Conservation (phyloP, 495 filamentous ascomycete species). For the Endocarpon pusillum region DNA sequence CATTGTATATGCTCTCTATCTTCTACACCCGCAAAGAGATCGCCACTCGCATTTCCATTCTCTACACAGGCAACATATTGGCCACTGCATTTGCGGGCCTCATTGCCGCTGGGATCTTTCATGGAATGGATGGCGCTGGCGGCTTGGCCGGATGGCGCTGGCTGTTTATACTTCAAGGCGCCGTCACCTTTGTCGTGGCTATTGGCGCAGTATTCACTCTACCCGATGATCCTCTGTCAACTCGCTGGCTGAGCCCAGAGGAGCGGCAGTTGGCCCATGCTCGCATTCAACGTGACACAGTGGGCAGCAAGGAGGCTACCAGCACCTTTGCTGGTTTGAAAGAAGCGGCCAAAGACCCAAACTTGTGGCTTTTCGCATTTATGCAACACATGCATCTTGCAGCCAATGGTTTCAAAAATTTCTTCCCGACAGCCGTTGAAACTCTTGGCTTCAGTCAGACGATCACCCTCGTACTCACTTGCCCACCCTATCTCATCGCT, state of each 20-base stretch:
- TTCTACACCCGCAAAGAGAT: slow-evolving; percentile 45
- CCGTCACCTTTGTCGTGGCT: slow-evolving; percentile 25
- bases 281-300: neutral
- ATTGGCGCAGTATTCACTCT: slow-evolving; percentile 23
- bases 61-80: slow-evolving; percentile 47
- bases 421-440: slow-evolving; percentile 32
- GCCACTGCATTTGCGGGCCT: slow-evolving; percentile 49
- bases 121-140: slow-evolving; percentile 21
- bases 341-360: neutral
- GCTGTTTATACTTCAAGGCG: slow-evolving; percentile 34
- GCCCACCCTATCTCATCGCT: slow-evolving; percentile 39
- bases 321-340: neutral
- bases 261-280: neutral
- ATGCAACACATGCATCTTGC: neutral
- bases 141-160: slow-evolving; percentile 33
- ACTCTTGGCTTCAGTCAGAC: slow-evolving; percentile 25
- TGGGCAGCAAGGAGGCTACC: neutral
- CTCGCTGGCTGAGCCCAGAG: slow-evolving; percentile 21
- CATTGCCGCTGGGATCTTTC: slow-evolving; percentile 36
- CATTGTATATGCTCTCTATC: slow-evolving; percentile 37
- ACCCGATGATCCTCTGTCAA: slow-evolving; percentile 33
- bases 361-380: neutral
- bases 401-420: slow-evolving; percentile 32
- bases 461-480: slow-evolving; percentile 31
- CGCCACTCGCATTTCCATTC: slow-evolving; percentile 41